Percentiles rank a stretch among this genome's conserved stretches.
These are phyloP conservation scores for Chlamydomonas sp. DNA, from an alignment of 139 green algal species.

Conservation along the genomic window DNA sequence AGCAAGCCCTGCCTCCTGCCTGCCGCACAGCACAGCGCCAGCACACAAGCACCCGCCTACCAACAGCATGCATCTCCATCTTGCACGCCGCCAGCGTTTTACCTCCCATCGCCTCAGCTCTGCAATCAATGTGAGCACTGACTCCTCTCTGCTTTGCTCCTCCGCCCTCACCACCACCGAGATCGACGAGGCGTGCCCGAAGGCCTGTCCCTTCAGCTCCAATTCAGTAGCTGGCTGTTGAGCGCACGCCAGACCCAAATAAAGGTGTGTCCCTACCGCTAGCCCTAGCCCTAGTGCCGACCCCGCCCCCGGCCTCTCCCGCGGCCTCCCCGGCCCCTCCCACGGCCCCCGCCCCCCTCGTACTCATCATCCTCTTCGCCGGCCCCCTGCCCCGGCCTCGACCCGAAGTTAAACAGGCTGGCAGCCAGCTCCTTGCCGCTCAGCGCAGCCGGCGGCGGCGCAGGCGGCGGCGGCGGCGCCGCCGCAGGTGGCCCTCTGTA, in stretches of 20 bases:
- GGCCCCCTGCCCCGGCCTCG: background rate
- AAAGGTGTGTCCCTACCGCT: too few relatives aligned
- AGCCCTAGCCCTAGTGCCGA: background rate
- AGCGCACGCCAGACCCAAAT: too few relatives aligned
- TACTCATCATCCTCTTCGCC: background rate
- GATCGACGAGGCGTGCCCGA: too few relatives aligned
- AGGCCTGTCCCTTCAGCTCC: too few relatives aligned
- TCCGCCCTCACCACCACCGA: background rate
- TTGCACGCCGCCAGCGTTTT: background rate
- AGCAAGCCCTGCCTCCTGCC: background rate
- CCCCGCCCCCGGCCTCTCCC: background rate
- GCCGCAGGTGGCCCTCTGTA: background rate
- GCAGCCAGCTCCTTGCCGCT: constrained; percentile 22
- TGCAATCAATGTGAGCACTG: background rate
- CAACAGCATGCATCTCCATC: background rate
- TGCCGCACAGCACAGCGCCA: background rate
- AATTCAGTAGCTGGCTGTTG: too few relatives aligned
- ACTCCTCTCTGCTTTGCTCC: background rate
- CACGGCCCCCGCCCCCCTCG: background rate
- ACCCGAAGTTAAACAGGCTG: constrained; percentile 21
- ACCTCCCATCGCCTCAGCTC: background rate
- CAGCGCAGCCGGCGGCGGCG: background rate
- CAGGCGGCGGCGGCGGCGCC: background rate
- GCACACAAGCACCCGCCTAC: too few relatives aligned
- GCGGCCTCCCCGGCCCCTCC: background rate